These are phyloP conservation scores for Yamadazyma kitorensis DNA, from an alignment of 805 yeast species.

Conservation along the genomic window DNA sequence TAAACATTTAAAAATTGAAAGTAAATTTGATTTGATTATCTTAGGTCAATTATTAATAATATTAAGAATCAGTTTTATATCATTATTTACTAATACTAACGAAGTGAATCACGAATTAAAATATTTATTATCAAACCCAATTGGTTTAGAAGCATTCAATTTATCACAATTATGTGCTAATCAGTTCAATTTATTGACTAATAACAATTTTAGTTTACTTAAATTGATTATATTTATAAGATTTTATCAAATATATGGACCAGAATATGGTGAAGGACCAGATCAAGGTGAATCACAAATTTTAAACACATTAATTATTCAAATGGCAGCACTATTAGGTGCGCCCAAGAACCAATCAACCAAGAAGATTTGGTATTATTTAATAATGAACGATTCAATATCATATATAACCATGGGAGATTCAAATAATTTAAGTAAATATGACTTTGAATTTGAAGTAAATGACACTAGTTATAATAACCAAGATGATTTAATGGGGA, in stretches of 20 bases:
- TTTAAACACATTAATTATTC: slow-evolving; percentile 4
- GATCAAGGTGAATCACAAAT: slow-evolving; percentile 5
- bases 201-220: slow-evolving; percentile 49
- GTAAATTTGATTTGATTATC: slow-evolving; percentile 34
- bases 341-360: no score
- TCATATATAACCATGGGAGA: no score
- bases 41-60: slow-evolving; percentile 39
- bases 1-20: slow-evolving; percentile 24
- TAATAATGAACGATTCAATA: no score
- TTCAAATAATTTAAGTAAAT: no score
- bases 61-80: slow-evolving; percentile 38
- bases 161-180: slow-evolving; percentile 34
- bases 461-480: no score
- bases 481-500: no score
- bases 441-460: no score
- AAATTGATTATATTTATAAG: slow-evolving; percentile 54
- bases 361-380: no score
- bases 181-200: slow-evolving; percentile 29
- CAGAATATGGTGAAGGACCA: slow-evolving; percentile 43
- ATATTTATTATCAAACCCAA: slow-evolving; percentile 21
- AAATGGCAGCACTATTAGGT: slow-evolving; percentile 7
- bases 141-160: slow-evolving; percentile 27
- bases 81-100: slow-evolving; percentile 12
- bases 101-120: no score
- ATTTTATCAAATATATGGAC: slow-evolving; percentile 46